Percentiles rank a stretch among this genome's conserved stretches.
Conservation (phyloP, 805 yeast species). For the Zygotorulaspora danielsina region DNA sequence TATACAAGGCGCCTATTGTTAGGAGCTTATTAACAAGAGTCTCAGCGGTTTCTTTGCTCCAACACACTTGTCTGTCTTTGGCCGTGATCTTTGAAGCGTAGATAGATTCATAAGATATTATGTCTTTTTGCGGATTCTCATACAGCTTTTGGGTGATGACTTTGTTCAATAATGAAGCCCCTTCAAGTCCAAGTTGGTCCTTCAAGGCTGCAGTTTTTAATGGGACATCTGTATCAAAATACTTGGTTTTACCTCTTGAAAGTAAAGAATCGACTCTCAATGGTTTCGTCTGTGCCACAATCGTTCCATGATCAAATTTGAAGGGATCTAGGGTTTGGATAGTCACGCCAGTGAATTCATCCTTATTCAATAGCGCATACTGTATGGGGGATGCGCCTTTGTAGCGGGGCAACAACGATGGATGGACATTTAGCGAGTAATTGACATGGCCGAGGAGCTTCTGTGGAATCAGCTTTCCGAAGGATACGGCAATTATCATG, state of each 20-base stretch:
- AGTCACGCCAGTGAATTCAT: conserved; percentile 70
- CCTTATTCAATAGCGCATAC: conserved; percentile 62
- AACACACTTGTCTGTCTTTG: conserved; percentile 41
- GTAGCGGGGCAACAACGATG: conserved; percentile 76
- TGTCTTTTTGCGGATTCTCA: conserved; percentile 8
- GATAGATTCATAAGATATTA: conserved; percentile 19
- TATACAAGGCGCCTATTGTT: conserved; percentile 54
- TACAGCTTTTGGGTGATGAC: conserved; percentile 40
- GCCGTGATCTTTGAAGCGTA: conserved; percentile 56
- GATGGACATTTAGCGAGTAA: conserved; percentile 84
- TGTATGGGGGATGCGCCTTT: conserved; percentile 92
- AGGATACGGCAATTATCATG: conserved; percentile 86
- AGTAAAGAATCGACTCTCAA: conserved; percentile 16
- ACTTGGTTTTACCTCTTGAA: conserved; percentile 36
- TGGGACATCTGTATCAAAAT: conserved; percentile 41
- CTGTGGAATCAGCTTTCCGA: conserved; percentile 75
- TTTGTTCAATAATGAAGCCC: conserved; percentile 53
- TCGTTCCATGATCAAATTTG: conserved; percentile 73
- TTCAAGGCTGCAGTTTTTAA: conserved; percentile 36
- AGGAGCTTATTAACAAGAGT: conserved; percentile 42
- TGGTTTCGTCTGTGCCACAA: conserved; percentile 53
- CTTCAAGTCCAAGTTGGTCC: conserved; percentile 51
- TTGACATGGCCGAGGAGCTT: conserved; percentile 44
- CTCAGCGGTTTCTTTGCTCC: conserved; percentile 41
- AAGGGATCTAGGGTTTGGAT: conserved; percentile 88